Evolutionary conservation across 2,329 filamentous ascomycete genomes (phyloP), one percentile per base, ranked within the genome.

Genomic region (Arthrinium puccinioides): DNA sequence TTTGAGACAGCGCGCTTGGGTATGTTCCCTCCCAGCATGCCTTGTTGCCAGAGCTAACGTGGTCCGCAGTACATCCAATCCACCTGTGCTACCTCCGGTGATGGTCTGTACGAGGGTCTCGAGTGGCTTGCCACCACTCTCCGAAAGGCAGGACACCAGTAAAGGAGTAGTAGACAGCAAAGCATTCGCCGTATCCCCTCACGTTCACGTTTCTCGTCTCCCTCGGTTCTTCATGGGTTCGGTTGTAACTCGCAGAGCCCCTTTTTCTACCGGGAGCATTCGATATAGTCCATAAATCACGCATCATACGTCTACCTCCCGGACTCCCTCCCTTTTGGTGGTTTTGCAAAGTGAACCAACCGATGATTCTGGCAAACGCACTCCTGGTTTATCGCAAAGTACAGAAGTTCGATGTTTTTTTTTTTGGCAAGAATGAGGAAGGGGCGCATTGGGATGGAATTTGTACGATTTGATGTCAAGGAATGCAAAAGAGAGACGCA

Each of bases 91-190:
- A 97, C 92, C 54, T 95, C 89, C 52, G 90, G 90, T 79, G 92
- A 97, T 69, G 90, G 90, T 87, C 85, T 97, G 59, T 97, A 97
- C 70, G 90, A 97, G 74, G 90, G 90, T 82, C 87, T 97, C 59
- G 89, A 90, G 73, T 90, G 86, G 84, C 81, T 89, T 60, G 83
- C 84, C 64, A 82, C 78, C 64, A 84, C 84, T 59, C 80, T 92
- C 66, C 79, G 82, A 67, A 89, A 89, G 77, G 70, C 75, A 57
- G 74, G 74, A 56, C 72, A 76, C 58, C 69, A 76, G 66, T 80
- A 79, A 69, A 71, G 55, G 54, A 49, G 47, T 49, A 49, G 37
- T 39, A 48, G 45, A 44, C 37, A 47, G 43, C 44, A 47, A 44
- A 45, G n/a, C n/a, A n/a, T n/a, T n/a, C n/a, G n/a, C n/a, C n/a